Conservation (phyloP, 495 filamentous ascomycete genomes). For the Penicillium canescens region DNA sequence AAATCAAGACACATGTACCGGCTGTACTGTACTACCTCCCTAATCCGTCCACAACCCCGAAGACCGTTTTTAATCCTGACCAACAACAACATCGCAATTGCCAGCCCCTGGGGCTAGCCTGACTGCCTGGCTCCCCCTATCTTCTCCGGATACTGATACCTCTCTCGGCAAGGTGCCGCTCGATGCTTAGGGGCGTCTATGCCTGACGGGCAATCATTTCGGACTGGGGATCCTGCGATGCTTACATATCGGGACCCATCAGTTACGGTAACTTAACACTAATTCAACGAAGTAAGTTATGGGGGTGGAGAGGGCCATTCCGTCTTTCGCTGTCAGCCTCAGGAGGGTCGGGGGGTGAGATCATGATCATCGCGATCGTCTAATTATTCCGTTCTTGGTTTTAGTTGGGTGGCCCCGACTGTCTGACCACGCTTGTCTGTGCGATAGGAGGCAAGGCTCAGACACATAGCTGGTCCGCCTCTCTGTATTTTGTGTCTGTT, state of each 20-base stretch:
- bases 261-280: not conserved
- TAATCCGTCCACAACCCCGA: conserved; percentile 9
- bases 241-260: too few relatives aligned
- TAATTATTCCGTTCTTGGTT: conserved; percentile 23
- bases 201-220: too few relatives aligned
- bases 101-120: not conserved
- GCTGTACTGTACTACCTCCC: conserved; percentile 7
- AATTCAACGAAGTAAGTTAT: not conserved
- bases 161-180: too few relatives aligned
- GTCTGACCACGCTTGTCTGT: conserved; percentile 6
- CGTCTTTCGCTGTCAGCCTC: not conserved
- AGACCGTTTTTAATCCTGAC: conserved; percentile 3
- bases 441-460: not conserved
- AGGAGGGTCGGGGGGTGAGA: conserved; percentile 9
- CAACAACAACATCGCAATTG: not conserved
- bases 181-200: too few relatives aligned
- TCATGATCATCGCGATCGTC: conserved; percentile 27
- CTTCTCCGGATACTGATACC: not conserved
- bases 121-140: not conserved
- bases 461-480: not conserved
- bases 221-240: too few relatives aligned
- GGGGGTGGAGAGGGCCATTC: not conserved
- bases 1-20: too few relatives aligned
- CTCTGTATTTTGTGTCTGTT: not conserved
- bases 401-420: not conserved